Conservation (phyloP, 208 protist genomes). For the Tetramitus jugosus region DNA sequence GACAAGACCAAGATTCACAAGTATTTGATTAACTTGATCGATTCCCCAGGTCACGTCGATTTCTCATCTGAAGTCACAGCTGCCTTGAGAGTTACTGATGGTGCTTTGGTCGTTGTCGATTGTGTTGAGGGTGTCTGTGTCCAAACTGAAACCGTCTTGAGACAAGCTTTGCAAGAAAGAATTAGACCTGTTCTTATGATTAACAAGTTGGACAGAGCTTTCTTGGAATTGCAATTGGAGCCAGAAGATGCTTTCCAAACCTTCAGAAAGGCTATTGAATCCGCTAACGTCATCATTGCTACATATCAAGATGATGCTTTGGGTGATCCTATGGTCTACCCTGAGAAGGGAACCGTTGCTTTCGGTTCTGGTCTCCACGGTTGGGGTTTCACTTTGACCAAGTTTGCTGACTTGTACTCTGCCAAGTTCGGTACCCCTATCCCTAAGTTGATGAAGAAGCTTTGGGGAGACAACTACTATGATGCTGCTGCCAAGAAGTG, state of each 20-base stretch:
- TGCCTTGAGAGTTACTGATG: conserved; percentile 98
- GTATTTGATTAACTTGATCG: conserved; percentile 98
- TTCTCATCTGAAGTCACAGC: conserved; percentile 98
- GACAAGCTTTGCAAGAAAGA: conserved; percentile 91
- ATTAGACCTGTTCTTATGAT: conserved; percentile 97
- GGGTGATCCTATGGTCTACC: conserved; percentile 74
- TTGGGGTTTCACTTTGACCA: conserved; percentile 96
- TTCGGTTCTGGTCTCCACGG: conserved; percentile 97
- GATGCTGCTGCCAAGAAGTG: conserved; percentile 81
- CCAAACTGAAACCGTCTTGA: conserved; percentile 98
- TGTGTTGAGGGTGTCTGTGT: conserved; percentile 98
- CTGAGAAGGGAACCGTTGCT: conserved; percentile 83
- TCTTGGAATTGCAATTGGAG: conserved; percentile 85
- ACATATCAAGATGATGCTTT: conserved; percentile 91
- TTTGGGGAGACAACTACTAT: conserved; percentile 98
- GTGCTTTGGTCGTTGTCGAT: conserved; percentile 98
- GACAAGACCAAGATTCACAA: conserved; percentile 11
- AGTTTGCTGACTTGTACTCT: conserved; percentile 84
- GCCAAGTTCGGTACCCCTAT: conserved; percentile 84
- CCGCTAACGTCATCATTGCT: conserved; percentile 90
- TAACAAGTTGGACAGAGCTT: conserved; percentile 97
- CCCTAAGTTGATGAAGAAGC: conserved; percentile 68
- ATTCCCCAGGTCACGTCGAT: conserved; percentile 97
- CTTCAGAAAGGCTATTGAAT: conserved; percentile 79
- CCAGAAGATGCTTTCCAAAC: conserved; percentile 60